Conservation (phyloP, 225 moss, liverwort and hornwort genomes). For the Straminergon stramineum region DNA sequence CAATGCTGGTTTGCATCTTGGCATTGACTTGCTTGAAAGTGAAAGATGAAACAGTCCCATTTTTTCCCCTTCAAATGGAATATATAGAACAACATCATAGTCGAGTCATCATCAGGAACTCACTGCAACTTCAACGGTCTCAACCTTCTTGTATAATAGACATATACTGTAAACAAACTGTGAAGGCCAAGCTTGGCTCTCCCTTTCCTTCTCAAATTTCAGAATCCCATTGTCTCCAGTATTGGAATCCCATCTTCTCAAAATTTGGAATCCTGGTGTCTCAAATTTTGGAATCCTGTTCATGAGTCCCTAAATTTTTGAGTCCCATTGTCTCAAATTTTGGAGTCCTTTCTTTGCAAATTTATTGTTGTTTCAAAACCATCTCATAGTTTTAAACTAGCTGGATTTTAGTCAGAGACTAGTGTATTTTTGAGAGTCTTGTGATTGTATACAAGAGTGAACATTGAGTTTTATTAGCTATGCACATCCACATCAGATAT, state of each 20-base stretch:
- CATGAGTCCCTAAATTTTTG: too few relatives aligned
- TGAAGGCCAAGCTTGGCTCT: neutral
- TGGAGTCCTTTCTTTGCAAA: too few relatives aligned
- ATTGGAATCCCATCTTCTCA: neutral
- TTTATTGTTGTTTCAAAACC: neutral
- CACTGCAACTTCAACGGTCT: neutral
- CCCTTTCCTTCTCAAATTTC: neutral
- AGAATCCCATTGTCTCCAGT: neutral
- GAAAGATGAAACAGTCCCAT: neutral
- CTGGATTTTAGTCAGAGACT: neutral
- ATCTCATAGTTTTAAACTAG: neutral
- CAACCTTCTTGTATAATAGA: accelerated
- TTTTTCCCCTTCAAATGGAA: neutral
- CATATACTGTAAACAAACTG: neutral
- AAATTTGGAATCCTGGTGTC: too few relatives aligned
- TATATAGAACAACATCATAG: too few relatives aligned
- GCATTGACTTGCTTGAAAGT: neutral
- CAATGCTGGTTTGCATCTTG: neutral
- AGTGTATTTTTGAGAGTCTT: neutral
- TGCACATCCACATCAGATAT: neutral
- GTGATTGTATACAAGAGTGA: accelerated
- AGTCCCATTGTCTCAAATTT: too few relatives aligned
- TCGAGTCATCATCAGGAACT: neutral
- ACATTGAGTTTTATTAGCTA: neutral
- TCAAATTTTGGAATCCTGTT: neutral